phyloP scores from a whole-genome alignment of 1,284 basidiomycete genomes.

The Moesziomyces parantarcticus region DNA sequence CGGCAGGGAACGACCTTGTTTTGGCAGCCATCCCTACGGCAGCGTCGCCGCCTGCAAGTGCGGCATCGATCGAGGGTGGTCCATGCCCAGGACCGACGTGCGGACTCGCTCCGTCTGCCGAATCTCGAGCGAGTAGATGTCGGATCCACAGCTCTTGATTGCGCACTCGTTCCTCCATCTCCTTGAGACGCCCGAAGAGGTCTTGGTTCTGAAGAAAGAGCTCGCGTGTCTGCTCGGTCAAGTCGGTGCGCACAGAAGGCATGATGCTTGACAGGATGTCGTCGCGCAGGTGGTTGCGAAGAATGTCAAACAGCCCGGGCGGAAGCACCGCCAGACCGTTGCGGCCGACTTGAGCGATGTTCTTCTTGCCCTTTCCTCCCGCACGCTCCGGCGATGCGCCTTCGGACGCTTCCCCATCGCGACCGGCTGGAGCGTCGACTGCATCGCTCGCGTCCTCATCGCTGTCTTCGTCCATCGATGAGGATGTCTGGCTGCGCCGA shows the following conservation, averaged over 20 bases:
- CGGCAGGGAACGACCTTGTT: conserved; percentile 3
- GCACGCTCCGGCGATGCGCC: neutral
- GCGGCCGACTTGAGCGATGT: conserved; percentile 44
- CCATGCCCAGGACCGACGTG: conserved; percentile 7
- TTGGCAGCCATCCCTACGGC: neutral
- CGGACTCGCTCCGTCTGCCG: conserved; percentile 19
- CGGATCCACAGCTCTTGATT: conserved; percentile 47
- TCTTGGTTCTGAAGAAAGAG: conserved; percentile 49
- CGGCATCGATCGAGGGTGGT: conserved; percentile 9
- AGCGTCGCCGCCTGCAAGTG: conserved; percentile 11
- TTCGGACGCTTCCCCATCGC: conserved; percentile 9
- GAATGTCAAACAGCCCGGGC: conserved; percentile 45
- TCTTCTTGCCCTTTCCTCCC: conserved; percentile 9
- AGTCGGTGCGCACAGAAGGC: conserved; percentile 43
- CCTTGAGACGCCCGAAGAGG: conserved; percentile 39
- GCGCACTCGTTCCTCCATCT: conserved; percentile 45
- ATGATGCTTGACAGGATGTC: conserved; percentile 48
- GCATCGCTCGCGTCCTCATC: conserved; percentile 15
- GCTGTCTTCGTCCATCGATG: conserved; percentile 23
- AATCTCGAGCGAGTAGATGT: conserved; percentile 36
- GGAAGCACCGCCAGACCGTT: conserved; percentile 50
- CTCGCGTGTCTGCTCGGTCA: conserved; percentile 49
- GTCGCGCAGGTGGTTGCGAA: conserved; percentile 45
- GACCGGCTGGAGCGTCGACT: conserved; percentile 10
- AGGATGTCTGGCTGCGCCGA: conserved; percentile 13